Base-by-base conservation (phyloP, 495 filamentous ascomycete species). In the Xylaria acuta region DNA sequence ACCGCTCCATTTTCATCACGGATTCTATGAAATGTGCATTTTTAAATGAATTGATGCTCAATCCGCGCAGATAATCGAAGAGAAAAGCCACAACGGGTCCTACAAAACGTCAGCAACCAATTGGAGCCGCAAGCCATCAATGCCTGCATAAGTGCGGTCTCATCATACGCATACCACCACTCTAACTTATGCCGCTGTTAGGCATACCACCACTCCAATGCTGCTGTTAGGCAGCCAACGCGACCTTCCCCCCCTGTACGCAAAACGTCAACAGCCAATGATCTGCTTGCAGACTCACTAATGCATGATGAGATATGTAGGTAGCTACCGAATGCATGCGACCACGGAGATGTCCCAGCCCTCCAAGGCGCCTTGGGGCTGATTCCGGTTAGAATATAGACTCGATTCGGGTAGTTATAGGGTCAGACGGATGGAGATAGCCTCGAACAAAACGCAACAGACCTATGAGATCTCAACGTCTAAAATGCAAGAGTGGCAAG, bases 361-460 rank as follows among this genome's bases (percentile, higher is more conserved):
- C 36, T 38, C 7, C 36, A 38, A 3, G 3, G 36, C n/a, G n/a
- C n/a, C n/a, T n/a, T n/a, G n/a, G n/a, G n/a, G n/a, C n/a, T n/a
- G n/a, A n/a, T n/a, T n/a, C n/a, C n/a, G n/a, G n/a, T n/a, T 38
- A 38, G 36, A 38, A 38, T 38, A 38, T 38, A 38, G 45, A n/a
- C 22, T 54, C 22, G 3, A n/a, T 22, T 34, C 1, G 32, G 30
- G 2, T n/a, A 20, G 6, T 5, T 36, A n/a, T 38, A 38, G 2
- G 5, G 32, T n/a, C 18, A 38, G 56, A 59, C 18, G 5, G 56
- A n/a, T n/a, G 5, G 30, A n/a, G 16, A 4, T 38, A 59, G 56
- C 56, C 54, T 59, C 14, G n/a, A 59, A 59, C 56, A 59, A 59
- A 59, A 59, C 11, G 56, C 18, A 59, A 59, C 56, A 36, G 56